Evolutionary conservation across 495 filamentous ascomycete species (phyloP).

Genomic region (Hypoxylon rickii): DNA sequence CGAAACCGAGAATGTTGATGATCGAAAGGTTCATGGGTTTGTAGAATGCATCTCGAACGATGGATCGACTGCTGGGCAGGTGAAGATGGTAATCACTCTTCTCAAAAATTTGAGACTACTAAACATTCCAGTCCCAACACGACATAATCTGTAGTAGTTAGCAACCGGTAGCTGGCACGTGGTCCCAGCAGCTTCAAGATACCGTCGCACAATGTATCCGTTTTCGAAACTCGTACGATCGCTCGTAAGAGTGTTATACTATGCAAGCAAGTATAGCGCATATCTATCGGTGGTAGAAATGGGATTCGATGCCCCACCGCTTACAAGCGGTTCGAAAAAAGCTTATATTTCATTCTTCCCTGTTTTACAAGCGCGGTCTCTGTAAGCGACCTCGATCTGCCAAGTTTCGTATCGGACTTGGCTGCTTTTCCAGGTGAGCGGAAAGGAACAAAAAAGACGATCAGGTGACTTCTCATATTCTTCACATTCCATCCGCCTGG

Average conservation of each 20-base stretch:
- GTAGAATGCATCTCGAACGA: background rate
- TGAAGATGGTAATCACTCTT: constrained; percentile 1
- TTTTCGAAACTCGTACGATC: constrained; percentile 1
- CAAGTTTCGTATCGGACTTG: no score
- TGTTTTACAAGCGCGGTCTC: background rate
- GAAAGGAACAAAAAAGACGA: background rate
- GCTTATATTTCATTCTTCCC: background rate
- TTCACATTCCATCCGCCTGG: no score
- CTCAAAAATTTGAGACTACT: constrained; percentile 8
- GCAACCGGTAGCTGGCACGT: background rate
- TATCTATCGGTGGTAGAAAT: no score
- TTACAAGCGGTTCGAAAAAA: background rate
- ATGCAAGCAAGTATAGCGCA: no score
- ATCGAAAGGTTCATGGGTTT: background rate
- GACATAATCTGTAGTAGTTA: no score
- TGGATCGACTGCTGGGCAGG: constrained; percentile 2
- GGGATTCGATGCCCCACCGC: no score
- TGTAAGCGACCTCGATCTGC: no score
- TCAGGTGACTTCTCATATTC: background rate
- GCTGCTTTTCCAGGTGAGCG: no score
- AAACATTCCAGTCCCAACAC: constrained; percentile 24
- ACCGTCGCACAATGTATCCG: background rate
- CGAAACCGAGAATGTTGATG: constrained; percentile 1
- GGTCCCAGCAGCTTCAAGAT: background rate
- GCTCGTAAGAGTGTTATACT: no score